These are phyloP conservation scores for Backusella australiensis DNA, from an alignment of 192 early-diverging fungal genomes.

Conservation along the genomic window DNA sequence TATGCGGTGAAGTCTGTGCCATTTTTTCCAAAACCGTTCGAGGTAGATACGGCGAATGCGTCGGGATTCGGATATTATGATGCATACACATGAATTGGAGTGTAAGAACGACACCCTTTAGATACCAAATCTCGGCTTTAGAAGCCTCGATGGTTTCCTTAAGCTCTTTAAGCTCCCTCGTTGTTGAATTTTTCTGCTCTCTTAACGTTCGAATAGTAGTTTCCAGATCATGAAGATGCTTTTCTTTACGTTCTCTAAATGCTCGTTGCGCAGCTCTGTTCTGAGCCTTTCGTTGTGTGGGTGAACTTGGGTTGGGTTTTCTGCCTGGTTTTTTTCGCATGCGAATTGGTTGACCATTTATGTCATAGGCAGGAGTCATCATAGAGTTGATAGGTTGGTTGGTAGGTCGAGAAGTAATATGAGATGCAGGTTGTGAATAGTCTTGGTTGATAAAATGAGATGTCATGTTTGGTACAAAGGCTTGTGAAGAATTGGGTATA, in stretches of 20 bases:
- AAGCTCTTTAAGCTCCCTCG: constrained; percentile 35
- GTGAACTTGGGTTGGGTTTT: constrained; percentile 54
- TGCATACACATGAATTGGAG: constrained; percentile 40
- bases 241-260: constrained; percentile 82
- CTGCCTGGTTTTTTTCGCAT: constrained; percentile 55
- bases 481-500: neutral
- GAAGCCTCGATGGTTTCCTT: constrained; percentile 37
- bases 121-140: constrained; percentile 44
- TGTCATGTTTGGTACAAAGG: neutral
- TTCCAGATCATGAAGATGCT: constrained; percentile 69
- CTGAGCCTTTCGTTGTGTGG: constrained; percentile 64
- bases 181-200: constrained; percentile 50
- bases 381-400: neutral
- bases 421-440: neutral
- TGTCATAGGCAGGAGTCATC: neutral
- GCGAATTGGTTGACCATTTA: constrained; percentile 34
- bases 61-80: constrained; percentile 20
- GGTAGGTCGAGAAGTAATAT: neutral
- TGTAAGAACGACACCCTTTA: constrained; percentile 43
- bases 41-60: constrained; percentile 26
- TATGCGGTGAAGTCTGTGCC: constrained; percentile 17
- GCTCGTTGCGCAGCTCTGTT: constrained; percentile 90
- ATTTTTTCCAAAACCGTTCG: constrained; percentile 11
- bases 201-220: constrained; percentile 65
- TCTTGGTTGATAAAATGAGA: neutral